Evolutionary conservation across 1,284 basidiomycete genomes (phyloP).

Genomic region (Apiotrichum akiyoshidainum): DNA sequence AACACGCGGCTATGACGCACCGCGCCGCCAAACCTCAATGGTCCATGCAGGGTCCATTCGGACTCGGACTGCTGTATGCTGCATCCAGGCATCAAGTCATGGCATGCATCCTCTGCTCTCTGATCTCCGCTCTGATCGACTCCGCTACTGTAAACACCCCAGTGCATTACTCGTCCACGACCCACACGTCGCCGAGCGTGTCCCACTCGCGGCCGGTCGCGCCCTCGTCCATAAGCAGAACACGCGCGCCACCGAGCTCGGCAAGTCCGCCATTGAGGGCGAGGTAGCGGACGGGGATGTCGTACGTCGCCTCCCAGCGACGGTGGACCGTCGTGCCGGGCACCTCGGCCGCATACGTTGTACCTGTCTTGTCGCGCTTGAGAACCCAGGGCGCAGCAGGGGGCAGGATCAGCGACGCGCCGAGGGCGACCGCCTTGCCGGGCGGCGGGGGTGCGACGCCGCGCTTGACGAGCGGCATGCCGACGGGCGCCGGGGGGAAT

Average conservation of each 20-base stretch:
- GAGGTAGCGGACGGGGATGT: slow-evolving; percentile 30
- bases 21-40: no score
- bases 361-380: slow-evolving; percentile 26
- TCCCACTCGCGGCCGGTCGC: slow-evolving; percentile 36
- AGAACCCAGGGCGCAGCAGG: slow-evolving; percentile 14
- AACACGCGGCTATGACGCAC: background rate
- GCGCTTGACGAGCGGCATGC: slow-evolving; percentile 7
- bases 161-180: slow-evolving; percentile 7
- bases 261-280: slow-evolving; percentile 35
- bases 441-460: slow-evolving; percentile 7
- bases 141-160: no score
- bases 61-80: background rate
- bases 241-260: slow-evolving; percentile 38
- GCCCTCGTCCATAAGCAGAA: slow-evolving; percentile 24
- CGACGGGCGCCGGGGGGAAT: slow-evolving; percentile 24
- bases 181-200: slow-evolving; percentile 14
- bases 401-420: slow-evolving; percentile 24
- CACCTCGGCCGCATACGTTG: slow-evolving; percentile 30
- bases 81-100: background rate
- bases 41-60: no score
- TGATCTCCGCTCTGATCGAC: no score
- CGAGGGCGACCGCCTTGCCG: slow-evolving; percentile 25
- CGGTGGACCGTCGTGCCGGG: slow-evolving; percentile 13
- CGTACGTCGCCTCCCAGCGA: slow-evolving; percentile 32
- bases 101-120: no score